A percentile compares a stretch with the other conserved stretches of the same genome.
Evolutionary conservation across 768 basidiomycete species (phyloP).

Genomic region (Lentinula edodes): DNA sequence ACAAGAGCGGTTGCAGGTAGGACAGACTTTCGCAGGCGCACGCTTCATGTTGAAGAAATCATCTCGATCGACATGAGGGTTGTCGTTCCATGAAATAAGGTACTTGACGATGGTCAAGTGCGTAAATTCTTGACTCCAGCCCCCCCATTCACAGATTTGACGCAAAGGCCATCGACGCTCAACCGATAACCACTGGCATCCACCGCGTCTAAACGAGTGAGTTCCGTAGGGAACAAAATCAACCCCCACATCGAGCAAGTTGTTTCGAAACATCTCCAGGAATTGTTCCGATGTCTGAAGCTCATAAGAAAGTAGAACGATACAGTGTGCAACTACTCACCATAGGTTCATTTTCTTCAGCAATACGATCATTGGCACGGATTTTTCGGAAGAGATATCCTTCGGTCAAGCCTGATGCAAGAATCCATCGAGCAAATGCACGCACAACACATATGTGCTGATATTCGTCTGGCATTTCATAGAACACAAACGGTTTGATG

Average conservation of each 20-base stretch:
- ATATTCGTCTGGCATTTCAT: slow-evolving; percentile 1
- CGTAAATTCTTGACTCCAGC: no score
- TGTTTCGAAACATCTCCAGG: slow-evolving; percentile 19
- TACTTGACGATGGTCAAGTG: no score
- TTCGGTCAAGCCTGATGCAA: not conserved
- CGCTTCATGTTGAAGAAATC: slow-evolving; percentile 19
- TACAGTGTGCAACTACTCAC: no score
- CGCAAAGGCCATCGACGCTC: no score
- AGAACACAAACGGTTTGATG: slow-evolving; percentile 12
- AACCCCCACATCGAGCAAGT: slow-evolving; percentile 21
- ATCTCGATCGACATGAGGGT: not conserved
- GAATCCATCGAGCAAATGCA: slow-evolving; percentile 12
- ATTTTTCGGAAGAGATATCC: slow-evolving; percentile 12
- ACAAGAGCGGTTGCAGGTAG: slow-evolving; percentile 15
- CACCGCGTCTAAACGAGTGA: no score
- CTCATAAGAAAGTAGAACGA: no score
- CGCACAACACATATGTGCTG: slow-evolving; percentile 13
- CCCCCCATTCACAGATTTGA: no score
- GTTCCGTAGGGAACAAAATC: slow-evolving; percentile 9
- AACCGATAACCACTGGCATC: no score
- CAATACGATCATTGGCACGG: slow-evolving; percentile 3
- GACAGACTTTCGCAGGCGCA: slow-evolving; percentile 8
- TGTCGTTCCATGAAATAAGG: no score
- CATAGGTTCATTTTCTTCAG: not conserved
- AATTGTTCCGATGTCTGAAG: slow-evolving; percentile 17